These are phyloP conservation scores for Mycosphaerella arachidis DNA, from an alignment of 2,329 filamentous ascomycete genomes.

Conservation along the genomic window DNA sequence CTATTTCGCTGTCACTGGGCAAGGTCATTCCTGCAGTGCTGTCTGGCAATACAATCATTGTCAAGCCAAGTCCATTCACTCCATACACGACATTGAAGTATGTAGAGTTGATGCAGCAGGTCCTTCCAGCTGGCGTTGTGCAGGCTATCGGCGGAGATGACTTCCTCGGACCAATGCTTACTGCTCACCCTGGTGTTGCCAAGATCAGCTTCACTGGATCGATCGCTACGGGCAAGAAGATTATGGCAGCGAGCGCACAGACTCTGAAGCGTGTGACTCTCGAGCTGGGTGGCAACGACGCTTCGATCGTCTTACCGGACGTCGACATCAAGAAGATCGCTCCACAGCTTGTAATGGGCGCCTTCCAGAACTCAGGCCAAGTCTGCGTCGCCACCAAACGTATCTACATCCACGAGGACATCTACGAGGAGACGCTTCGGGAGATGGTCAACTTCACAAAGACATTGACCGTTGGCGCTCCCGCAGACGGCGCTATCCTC, in stretches of 20 bases:
- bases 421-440: constrained; percentile 47
- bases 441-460: constrained; percentile 45
- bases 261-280: constrained; percentile 59
- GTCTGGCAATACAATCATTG: constrained; percentile 41
- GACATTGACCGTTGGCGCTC: constrained; percentile 41
- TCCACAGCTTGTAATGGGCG: constrained; percentile 47
- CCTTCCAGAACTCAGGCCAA: constrained; percentile 57
- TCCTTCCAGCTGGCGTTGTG: constrained; percentile 61
- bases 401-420: constrained; percentile 54
- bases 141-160: constrained; percentile 59
- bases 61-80: constrained; percentile 48
- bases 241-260: constrained; percentile 53
- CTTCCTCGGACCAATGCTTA: constrained; percentile 56
- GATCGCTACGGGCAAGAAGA: constrained; percentile 56
- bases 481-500: constrained; percentile 44
- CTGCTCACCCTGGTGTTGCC: constrained; percentile 54
- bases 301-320: constrained; percentile 56
- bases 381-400: constrained; percentile 52
- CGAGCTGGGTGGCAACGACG: constrained; percentile 60
- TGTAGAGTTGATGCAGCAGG: constrained; percentile 53
- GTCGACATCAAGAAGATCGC: constrained; percentile 52
- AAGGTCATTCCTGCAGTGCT: constrained; percentile 57
- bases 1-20: constrained; percentile 48
- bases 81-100: constrained; percentile 57
- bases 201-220: constrained; percentile 64